These are phyloP conservation scores for Podosphaera leucotricha DNA, from an alignment of 2,329 filamentous ascomycete species.

Conservation along the genomic window DNA sequence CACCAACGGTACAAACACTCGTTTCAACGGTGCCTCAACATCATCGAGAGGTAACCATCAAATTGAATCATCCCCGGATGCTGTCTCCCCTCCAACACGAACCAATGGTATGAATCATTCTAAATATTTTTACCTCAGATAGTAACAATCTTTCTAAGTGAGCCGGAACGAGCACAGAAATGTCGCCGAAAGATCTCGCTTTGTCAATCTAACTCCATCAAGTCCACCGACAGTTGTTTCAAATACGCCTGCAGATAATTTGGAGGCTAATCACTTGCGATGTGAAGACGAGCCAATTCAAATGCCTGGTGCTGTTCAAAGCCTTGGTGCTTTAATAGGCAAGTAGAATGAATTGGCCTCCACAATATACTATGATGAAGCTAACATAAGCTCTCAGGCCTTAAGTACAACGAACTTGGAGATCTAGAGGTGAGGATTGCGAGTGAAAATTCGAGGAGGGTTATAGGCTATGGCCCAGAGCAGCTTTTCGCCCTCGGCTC, in stretches of 20 bases:
- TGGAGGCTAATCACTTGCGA: conserved; percentile 1
- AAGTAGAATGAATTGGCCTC: not conserved
- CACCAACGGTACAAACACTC: not conserved
- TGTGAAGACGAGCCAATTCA: conserved; percentile 13
- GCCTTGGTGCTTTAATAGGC: conserved; percentile 6
- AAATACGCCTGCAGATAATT: conserved; percentile 2
- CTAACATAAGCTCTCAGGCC: too few relatives aligned
- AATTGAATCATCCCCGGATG: not conserved
- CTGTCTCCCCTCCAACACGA: not conserved
- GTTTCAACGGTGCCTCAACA: not conserved
- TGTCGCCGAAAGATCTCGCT: conserved; percentile 4
- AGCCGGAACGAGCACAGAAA: not conserved
- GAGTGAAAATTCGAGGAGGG: conserved; percentile 8
- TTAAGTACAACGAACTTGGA: conserved; percentile 4
- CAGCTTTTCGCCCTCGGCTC: conserved; percentile 7
- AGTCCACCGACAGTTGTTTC: conserved; percentile 6
- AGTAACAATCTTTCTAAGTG: not conserved
- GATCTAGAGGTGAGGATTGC: conserved; percentile 10
- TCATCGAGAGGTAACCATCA: not conserved
- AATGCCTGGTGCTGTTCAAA: conserved; percentile 10
- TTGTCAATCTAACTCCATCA: conserved; percentile 4
- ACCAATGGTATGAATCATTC: not conserved
- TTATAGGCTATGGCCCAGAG: conserved; percentile 9
- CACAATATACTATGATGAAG: too few relatives aligned
- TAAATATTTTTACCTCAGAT: not conserved